phyloP scores from a whole-genome alignment of 73 alveolate species.

The Tetrahymena malaccensis region DNA sequence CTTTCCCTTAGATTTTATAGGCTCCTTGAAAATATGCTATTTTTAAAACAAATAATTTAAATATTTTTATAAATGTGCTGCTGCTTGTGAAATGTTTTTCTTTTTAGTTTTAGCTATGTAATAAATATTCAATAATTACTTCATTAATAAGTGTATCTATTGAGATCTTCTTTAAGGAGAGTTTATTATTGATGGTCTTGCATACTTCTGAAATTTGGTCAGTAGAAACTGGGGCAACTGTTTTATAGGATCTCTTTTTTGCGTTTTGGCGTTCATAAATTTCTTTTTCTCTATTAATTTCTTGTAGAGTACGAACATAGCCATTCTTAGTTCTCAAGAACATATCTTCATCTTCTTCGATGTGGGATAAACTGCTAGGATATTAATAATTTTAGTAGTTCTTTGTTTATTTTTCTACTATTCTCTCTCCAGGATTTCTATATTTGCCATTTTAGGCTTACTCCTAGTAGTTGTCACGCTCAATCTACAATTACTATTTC shows the following conservation, averaged over 20 bases:
- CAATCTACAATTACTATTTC: neutral
- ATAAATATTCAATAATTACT: neutral
- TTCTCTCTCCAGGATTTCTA: neutral
- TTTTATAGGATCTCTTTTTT: neutral
- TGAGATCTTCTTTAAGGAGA: neutral
- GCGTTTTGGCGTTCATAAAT: neutral
- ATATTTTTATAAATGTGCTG: no score
- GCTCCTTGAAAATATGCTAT: neutral
- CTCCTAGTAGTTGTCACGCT: neutral
- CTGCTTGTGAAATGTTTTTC: no score
- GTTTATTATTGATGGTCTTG: neutral
- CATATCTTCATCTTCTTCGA: neutral
- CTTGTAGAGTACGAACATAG: neutral
- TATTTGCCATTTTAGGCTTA: neutral
- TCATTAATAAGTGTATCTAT: neutral
- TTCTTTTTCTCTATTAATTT: neutral
- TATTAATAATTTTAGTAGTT: neutral
- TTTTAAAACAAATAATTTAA: neutral
- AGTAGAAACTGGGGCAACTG: neutral
- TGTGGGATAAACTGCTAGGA: neutral
- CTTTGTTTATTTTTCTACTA: neutral
- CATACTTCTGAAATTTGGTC: neutral
- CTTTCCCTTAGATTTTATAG: neutral
- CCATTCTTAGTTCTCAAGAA: neutral
- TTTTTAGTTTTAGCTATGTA: neutral